These are phyloP conservation scores for Podila verticillata DNA, from an alignment of 192 early-diverging fungal species.

Conservation along the genomic window DNA sequence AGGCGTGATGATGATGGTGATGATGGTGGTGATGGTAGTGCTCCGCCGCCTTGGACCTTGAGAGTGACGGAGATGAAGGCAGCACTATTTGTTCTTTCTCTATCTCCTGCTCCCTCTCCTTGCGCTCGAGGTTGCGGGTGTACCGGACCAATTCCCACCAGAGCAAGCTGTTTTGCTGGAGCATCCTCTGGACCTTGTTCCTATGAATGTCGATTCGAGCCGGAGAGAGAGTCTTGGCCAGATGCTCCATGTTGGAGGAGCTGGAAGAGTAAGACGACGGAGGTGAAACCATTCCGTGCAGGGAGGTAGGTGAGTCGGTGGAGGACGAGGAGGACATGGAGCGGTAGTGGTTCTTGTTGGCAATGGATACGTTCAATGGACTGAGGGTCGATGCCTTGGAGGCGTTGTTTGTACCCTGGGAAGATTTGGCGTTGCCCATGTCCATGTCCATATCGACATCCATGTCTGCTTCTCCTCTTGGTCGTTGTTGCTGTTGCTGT, in stretches of 20 bases:
- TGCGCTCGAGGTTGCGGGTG: slow-evolving; percentile 35
- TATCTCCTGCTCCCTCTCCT: slow-evolving; percentile 30
- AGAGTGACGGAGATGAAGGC: not conserved
- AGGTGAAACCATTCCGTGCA: slow-evolving; percentile 22
- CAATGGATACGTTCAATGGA: not conserved
- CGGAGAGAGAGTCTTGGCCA: slow-evolving; percentile 27
- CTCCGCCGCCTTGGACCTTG: not conserved
- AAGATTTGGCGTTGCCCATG: slow-evolving; percentile 13
- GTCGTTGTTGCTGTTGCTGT: not conserved
- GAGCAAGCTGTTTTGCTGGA: slow-evolving; percentile 45
- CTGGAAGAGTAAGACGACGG: slow-evolving; percentile 41
- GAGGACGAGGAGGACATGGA: slow-evolving; percentile 13
- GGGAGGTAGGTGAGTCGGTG: slow-evolving; percentile 29
- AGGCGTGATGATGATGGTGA: slow-evolving; percentile 37
- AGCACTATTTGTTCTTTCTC: slow-evolving; percentile 15
- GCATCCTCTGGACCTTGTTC: slow-evolving; percentile 34
- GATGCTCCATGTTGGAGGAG: slow-evolving; percentile 27
- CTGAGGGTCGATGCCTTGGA: not conserved
- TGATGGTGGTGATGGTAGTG: slow-evolving; percentile 16
- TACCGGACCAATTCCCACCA: slow-evolving; percentile 53
- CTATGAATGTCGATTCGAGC: slow-evolving; percentile 33
- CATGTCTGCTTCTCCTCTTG: not conserved
- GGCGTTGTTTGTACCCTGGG: not conserved
- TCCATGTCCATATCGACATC: slow-evolving; percentile 8
- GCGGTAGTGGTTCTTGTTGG: not conserved